Percentiles rank a stretch among this genome's conserved stretches.
These are phyloP conservation scores for Aspergillus sp. DNA, from an alignment of 2,329 filamentous ascomycete species.

Conservation along the genomic window DNA sequence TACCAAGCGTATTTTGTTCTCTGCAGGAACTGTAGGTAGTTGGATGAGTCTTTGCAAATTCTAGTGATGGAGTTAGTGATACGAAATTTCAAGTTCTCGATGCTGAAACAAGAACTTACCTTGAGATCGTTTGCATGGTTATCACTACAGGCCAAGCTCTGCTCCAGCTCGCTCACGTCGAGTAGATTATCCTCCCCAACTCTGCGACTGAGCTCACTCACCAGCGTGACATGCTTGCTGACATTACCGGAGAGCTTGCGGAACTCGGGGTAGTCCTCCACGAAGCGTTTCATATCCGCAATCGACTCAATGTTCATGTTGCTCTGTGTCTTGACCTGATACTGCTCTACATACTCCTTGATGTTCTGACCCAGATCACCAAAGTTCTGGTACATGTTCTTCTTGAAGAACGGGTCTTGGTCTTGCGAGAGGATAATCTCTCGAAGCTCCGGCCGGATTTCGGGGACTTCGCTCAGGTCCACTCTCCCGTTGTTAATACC, in stretches of 20 bases:
- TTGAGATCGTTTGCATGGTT: conserved; percentile 90
- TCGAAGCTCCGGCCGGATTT: conserved; percentile 78
- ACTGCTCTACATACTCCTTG: conserved; percentile 98
- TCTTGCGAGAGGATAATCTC: conserved; percentile 96
- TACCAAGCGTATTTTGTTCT: conserved; percentile 84
- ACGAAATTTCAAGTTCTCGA: too few relatives aligned
- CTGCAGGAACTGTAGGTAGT: conserved; percentile 67
- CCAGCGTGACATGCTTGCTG: conserved; percentile 94
- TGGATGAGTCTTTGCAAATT: conserved; percentile 83
- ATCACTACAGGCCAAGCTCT: conserved; percentile 94
- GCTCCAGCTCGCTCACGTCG: conserved; percentile 96
- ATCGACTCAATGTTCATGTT: conserved; percentile 96
- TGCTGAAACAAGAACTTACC: conserved; percentile 42
- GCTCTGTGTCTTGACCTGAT: conserved; percentile 95
- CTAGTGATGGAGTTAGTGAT: conserved; percentile 35
- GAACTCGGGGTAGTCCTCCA: conserved; percentile 98
- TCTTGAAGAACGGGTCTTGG: conserved; percentile 97
- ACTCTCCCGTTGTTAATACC: conserved; percentile 95
- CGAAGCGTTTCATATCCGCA: conserved; percentile 97
- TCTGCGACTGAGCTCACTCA: conserved; percentile 84
- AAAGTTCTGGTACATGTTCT: conserved; percentile 99
- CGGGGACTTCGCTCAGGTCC: conserved; percentile 76
- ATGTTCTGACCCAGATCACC: conserved; percentile 93
- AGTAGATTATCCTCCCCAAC: conserved; percentile 81
- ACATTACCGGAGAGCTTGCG: conserved; percentile 95